phyloP scores from a whole-genome alignment of 768 basidiomycete genomes.

The Kwoniella bestiolae region DNA sequence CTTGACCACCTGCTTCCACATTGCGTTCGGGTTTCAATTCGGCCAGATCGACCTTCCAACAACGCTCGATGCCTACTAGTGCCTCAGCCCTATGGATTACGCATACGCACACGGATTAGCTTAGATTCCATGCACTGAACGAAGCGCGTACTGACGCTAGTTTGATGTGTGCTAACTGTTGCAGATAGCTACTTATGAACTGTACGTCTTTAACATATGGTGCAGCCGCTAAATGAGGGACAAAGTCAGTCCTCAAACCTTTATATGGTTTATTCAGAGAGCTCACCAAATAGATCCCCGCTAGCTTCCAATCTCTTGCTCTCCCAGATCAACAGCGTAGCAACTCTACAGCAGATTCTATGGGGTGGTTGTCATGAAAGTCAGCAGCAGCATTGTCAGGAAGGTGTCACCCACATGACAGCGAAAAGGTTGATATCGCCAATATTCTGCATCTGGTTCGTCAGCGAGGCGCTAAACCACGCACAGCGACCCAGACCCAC shows the following conservation, averaged over 20 bases:
- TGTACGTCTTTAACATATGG: slow-evolving; percentile 15
- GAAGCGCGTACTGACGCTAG: slow-evolving; percentile 14
- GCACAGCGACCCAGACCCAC: neutral
- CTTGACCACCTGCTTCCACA: no score
- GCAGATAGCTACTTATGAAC: slow-evolving; percentile 9
- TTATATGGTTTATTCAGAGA: neutral
- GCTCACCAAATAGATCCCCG: slow-evolving; percentile 18
- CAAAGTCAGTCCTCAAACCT: neutral
- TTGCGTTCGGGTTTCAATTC: no score
- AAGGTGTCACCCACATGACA: slow-evolving; percentile 16
- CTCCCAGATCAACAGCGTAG: slow-evolving; percentile 19
- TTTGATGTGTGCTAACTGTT: slow-evolving; percentile 1
- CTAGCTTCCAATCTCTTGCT: slow-evolving; percentile 18
- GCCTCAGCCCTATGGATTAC: slow-evolving; percentile 14
- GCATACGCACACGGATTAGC: no score
- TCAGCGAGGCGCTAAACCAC: neutral
- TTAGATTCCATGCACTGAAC: no score
- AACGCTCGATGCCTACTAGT: neutral
- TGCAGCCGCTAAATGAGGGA: slow-evolving; percentile 13
- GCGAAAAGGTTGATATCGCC: slow-evolving; percentile 29
- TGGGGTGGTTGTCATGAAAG: neutral
- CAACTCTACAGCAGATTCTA: slow-evolving; percentile 23
- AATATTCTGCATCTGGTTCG: slow-evolving; percentile 10
- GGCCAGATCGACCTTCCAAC: slow-evolving; percentile 1
- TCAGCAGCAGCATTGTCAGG: neutral